These are phyloP conservation scores for Recurvomyces mirabilis DNA, from an alignment of 495 filamentous ascomycete genomes.

Conservation along the genomic window DNA sequence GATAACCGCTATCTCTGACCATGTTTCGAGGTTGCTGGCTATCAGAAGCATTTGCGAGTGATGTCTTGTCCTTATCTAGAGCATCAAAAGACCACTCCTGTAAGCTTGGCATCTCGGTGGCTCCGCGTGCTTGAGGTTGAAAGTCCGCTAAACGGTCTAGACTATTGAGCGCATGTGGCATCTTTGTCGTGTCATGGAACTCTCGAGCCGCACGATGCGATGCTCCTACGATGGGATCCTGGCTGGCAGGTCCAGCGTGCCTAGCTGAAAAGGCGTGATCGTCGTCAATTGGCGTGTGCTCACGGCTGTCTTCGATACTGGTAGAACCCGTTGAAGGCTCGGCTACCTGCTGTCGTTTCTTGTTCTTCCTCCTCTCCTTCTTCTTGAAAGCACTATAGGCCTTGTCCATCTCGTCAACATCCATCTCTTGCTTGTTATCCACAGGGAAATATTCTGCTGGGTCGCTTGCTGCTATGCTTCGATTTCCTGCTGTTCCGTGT, in stretches of 20 bases:
- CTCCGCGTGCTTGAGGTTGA: no score
- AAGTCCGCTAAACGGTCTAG: no score
- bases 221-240: no score
- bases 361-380: slow-evolving; percentile 16
- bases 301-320: no score
- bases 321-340: no score
- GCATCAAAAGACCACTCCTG: slow-evolving; percentile 9
- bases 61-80: slow-evolving; percentile 2
- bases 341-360: slow-evolving; percentile 8
- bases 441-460: slow-evolving; percentile 1
- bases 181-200: no score
- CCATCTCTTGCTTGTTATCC: slow-evolving; percentile 15
- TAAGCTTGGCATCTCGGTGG: background rate
- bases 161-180: no score
- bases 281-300: no score
- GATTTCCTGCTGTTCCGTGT: background rate
- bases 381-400: slow-evolving; percentile 17
- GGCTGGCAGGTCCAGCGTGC: no score
- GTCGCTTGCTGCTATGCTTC: background rate
- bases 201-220: no score
- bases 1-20: slow-evolving; percentile 36
- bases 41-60: no score
- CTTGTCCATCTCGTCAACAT: slow-evolving; percentile 21
- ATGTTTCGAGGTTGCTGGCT: slow-evolving; percentile 19
- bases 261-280: no score